phyloP scores from a whole-genome alignment of 306 rosid species.

The Prunus fruticosa region DNA sequence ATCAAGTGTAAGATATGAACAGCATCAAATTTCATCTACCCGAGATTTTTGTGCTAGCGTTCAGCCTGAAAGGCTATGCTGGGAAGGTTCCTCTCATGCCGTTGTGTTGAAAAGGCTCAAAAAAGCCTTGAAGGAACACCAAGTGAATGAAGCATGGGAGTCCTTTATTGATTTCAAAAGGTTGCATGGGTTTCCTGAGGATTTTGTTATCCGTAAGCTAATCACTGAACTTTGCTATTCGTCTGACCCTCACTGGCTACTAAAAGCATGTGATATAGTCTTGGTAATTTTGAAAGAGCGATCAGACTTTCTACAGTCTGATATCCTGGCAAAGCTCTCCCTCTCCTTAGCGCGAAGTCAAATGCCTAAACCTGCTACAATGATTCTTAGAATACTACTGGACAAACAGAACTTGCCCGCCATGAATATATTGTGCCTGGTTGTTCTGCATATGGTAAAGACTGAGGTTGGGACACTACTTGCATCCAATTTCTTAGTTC shows the following conservation, averaged over 20 bases:
- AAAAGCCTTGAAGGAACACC: conserved; percentile 47
- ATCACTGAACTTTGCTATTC: conserved; percentile 59
- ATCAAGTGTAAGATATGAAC: not conserved
- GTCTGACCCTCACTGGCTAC: conserved; percentile 43
- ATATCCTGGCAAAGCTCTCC: conserved; percentile 53
- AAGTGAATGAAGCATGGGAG: conserved; percentile 67
- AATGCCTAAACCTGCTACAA: conserved; percentile 47
- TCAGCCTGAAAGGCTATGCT: conserved; percentile 43
- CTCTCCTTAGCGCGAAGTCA: conserved; percentile 69
- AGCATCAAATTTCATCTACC: conserved; percentile 1
- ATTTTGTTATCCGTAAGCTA: conserved; percentile 45
- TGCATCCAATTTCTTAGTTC: conserved; percentile 63
- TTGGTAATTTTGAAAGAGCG: conserved; percentile 46
- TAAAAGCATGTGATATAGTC: conserved; percentile 63
- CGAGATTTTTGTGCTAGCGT: conserved; percentile 28
- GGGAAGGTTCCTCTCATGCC: conserved; percentile 71
- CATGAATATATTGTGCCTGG: conserved; percentile 48
- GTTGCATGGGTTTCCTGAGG: conserved; percentile 70
- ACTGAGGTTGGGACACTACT: conserved; percentile 61
- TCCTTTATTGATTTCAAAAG: conserved; percentile 54
- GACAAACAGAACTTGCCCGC: conserved; percentile 43
- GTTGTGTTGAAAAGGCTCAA: conserved; percentile 53
- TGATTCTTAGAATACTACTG: conserved; percentile 59
- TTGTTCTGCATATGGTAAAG: conserved; percentile 65
- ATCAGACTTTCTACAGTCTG: conserved; percentile 45